Conservation (phyloP, 306 rosid genomes). For the Quercus gilva region DNA sequence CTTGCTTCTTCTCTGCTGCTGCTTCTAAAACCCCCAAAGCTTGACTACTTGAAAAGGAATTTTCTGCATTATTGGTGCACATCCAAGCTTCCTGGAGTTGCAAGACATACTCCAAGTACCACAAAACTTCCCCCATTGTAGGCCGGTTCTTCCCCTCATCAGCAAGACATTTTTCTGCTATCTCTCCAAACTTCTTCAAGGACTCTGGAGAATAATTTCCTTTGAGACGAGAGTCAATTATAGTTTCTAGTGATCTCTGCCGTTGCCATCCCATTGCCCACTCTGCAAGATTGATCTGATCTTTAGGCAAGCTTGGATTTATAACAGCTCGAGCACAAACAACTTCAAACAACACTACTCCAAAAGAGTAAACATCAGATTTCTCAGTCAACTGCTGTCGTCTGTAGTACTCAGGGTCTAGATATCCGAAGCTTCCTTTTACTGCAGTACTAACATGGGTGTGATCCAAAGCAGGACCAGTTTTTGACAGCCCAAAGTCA, state of each 20-base stretch:
- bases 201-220: slow-evolving; percentile 69
- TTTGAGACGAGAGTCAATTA: slow-evolving; percentile 58
- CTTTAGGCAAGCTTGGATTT: slow-evolving; percentile 87
- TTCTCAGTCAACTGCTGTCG: slow-evolving; percentile 94
- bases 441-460: slow-evolving; percentile 98
- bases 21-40: slow-evolving; percentile 29
- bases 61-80: slow-evolving; percentile 27
- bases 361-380: slow-evolving; percentile 93
- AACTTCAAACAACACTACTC: slow-evolving; percentile 86
- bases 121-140: slow-evolving; percentile 88
- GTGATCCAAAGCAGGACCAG: slow-evolving; percentile 82
- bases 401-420: slow-evolving; percentile 92
- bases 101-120: slow-evolving; percentile 89
- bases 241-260: slow-evolving; percentile 59
- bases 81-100: slow-evolving; percentile 94
- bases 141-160: slow-evolving; percentile 91
- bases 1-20: slow-evolving; percentile 32
- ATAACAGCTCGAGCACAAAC: slow-evolving; percentile 91
- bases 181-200: slow-evolving; percentile 68
- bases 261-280: slow-evolving; percentile 96
- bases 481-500: slow-evolving; percentile 91
- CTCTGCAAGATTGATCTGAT: slow-evolving; percentile 93
- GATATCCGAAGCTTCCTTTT: slow-evolving; percentile 95
- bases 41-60: slow-evolving; percentile 49
- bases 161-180: slow-evolving; percentile 90